A percentile compares a stretch with the other conserved stretches of the same genome.
These are phyloP conservation scores for Candida parachauliodes DNA, from an alignment of 805 yeast species.

Conservation along the genomic window DNA sequence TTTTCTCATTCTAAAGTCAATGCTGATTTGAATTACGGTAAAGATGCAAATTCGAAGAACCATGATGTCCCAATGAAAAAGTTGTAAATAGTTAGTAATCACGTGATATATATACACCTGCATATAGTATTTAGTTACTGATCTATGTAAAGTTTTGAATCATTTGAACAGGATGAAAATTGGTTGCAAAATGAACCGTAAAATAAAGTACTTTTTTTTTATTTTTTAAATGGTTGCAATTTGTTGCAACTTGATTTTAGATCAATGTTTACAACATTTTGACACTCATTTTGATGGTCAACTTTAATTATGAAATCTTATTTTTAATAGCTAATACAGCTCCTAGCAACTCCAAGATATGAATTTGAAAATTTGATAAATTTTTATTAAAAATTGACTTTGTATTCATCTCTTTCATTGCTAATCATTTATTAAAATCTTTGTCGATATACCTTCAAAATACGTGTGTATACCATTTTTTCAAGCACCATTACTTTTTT, in stretches of 20 bases:
- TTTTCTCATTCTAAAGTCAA: conserved; percentile 49
- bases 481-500: not conserved
- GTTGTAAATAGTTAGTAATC: conserved; percentile 12
- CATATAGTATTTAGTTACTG: not conserved
- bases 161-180: too few relatives aligned
- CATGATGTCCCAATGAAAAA: conserved; percentile 50
- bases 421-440: too few relatives aligned
- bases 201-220: not conserved
- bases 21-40: conserved; percentile 60
- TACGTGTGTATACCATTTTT: not conserved
- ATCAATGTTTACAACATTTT: not conserved
- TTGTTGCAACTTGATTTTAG: not conserved
- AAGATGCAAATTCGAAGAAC: conserved; percentile 42
- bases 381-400: too few relatives aligned
- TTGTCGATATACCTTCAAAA: not conserved
- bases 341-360: too few relatives aligned
- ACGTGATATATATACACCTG: conserved; percentile 1
- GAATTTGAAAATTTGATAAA: too few relatives aligned
- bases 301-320: not conserved
- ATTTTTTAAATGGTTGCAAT: conserved; percentile 5
- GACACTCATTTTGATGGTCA: not conserved
- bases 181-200: conserved; percentile 3
- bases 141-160: not conserved
- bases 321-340: too few relatives aligned
- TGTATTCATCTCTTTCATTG: too few relatives aligned